Percentiles rank a stretch among this genome's conserved stretches.
These are phyloP conservation scores for Leptodontidium sp. DNA, from an alignment of 2,329 filamentous ascomycete genomes.

Conservation along the genomic window DNA sequence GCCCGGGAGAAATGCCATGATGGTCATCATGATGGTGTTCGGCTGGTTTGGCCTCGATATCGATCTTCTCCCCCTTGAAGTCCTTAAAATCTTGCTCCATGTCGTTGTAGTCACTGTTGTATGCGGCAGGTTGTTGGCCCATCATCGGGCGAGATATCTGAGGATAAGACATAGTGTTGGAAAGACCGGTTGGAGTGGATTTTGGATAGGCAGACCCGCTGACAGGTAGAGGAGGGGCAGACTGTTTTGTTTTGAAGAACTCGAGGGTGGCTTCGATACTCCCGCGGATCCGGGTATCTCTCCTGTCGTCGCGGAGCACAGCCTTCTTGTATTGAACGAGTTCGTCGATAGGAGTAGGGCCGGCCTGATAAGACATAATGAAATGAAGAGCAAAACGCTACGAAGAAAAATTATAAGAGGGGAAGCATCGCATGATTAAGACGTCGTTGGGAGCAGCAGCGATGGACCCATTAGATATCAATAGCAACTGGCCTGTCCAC, in stretches of 20 bases:
- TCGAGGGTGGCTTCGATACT: constrained; percentile 39
- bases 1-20: constrained; percentile 18
- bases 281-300: constrained; percentile 37
- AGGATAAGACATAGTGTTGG: constrained; percentile 31
- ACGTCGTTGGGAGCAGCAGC: constrained; percentile 8
- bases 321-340: constrained; percentile 39
- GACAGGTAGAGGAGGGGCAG: constrained; percentile 27
- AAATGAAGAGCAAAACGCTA: constrained; percentile 11
- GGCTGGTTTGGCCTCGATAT: constrained; percentile 19
- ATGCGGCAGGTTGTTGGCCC: not conserved
- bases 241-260: constrained; percentile 32
- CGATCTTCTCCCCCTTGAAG: constrained; percentile 16
- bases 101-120: constrained; percentile 20
- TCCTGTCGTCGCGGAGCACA: constrained; percentile 34
- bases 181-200: not conserved
- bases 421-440: constrained; percentile 17
- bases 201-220: constrained; percentile 30
- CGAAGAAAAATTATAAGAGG: constrained; percentile 21
- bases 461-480: constrained; percentile 20
- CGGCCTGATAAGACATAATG: constrained; percentile 35
- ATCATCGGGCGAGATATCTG: constrained; percentile 24
- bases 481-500: constrained; percentile 22
- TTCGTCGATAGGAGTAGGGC: constrained; percentile 34
- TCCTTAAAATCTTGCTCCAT: constrained; percentile 22
- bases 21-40: constrained; percentile 22